phyloP scores from a whole-genome alignment of 2,329 filamentous ascomycete species.

The Orbilia brochopaga region DNA sequence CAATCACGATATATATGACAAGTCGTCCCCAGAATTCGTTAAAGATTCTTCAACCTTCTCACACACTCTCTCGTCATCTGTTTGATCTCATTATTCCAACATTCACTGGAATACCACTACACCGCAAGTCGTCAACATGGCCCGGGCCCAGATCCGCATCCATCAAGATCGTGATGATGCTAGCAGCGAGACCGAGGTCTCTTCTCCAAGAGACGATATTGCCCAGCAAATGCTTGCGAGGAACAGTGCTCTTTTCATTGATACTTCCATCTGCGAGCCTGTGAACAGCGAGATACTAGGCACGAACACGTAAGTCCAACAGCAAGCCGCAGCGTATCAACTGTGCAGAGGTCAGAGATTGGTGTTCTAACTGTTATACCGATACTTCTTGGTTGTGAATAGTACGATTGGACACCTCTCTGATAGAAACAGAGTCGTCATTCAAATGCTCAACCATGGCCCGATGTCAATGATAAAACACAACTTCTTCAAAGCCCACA shows the following conservation, averaged over 20 bases:
- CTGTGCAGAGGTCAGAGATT: background rate
- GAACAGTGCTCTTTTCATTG: constrained; percentile 21
- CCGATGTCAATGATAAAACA: constrained; percentile 21
- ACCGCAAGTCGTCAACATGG: background rate
- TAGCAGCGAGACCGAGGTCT: background rate
- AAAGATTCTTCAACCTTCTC: background rate
- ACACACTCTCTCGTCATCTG: too few species aligned
- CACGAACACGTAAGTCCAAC: constrained; percentile 23
- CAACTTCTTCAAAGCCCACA: constrained; percentile 22
- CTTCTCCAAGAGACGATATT: constrained; percentile 17
- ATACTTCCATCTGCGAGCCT: constrained; percentile 4
- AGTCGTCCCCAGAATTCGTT: too few species aligned
- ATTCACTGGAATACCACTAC: background rate
- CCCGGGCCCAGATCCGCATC: too few species aligned
- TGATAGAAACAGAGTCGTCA: constrained; percentile 20
- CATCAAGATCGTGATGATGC: background rate
- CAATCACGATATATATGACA: too few species aligned
- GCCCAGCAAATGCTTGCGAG: constrained; percentile 17
- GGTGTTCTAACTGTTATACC: background rate
- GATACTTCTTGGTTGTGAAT: background rate
- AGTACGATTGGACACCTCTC: constrained; percentile 29
- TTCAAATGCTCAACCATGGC: constrained; percentile 27
- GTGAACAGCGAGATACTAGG: constrained; percentile 33
- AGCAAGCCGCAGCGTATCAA: background rate
- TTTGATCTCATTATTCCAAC: background rate